Evolutionary conservation across 2,329 filamentous ascomycete genomes (phyloP).

Genomic region (Pseudocercospora cruenta): DNA sequence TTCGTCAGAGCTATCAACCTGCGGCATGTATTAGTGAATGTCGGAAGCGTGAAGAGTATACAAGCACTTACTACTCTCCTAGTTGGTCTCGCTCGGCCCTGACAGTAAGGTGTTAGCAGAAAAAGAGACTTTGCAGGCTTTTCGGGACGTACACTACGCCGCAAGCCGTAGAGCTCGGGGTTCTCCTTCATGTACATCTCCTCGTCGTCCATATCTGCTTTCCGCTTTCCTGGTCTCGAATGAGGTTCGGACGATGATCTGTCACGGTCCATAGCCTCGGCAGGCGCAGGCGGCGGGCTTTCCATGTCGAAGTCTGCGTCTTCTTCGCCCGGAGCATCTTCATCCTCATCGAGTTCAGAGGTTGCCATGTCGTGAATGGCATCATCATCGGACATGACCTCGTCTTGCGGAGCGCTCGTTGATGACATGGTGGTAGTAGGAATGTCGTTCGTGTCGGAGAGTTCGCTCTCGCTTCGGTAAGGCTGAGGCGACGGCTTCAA

Average conservation of each 20-base stretch:
- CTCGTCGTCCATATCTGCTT: constrained; percentile 60
- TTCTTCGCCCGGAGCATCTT: constrained; percentile 55
- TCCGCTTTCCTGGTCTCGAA: constrained; percentile 71
- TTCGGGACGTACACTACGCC: constrained; percentile 75
- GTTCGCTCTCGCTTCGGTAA: constrained; percentile 71
- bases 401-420: constrained; percentile 44
- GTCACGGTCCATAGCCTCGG: constrained; percentile 58
- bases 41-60: background rate
- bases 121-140: constrained; percentile 20
- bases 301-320: constrained; percentile 76
- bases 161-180: constrained; percentile 90
- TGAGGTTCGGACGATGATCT: constrained; percentile 73
- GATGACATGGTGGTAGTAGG: constrained; percentile 49
- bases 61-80: constrained; percentile 60
- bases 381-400: constrained; percentile 47
- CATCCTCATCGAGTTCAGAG: constrained; percentile 53
- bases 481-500: constrained; percentile 49
- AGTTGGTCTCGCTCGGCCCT: constrained; percentile 64
- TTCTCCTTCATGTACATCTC: constrained; percentile 87
- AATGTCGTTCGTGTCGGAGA: constrained; percentile 70
- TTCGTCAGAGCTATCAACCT: constrained; percentile 65
- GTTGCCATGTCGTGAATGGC: constrained; percentile 50
- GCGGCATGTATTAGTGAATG: constrained; percentile 23
- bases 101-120: constrained; percentile 38
- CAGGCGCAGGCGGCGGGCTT: constrained; percentile 49